Percentiles rank a stretch among this genome's conserved stretches.
Evolutionary conservation across 139 green algal genomes (phyloP).

Genomic region (Diplosphaera chodatii): DNA sequence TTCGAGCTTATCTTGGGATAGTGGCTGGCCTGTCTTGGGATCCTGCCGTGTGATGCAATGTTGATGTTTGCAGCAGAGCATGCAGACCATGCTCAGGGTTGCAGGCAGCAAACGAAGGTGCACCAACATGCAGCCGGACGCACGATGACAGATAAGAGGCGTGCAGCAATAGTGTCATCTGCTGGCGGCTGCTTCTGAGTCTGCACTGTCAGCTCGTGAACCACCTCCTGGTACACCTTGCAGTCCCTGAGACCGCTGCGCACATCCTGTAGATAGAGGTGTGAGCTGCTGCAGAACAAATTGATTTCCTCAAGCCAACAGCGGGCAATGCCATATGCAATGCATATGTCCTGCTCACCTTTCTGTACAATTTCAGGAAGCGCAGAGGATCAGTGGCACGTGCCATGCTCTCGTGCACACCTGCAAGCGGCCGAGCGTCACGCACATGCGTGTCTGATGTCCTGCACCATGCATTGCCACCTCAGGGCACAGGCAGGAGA

Average conservation of each 20-base stretch:
- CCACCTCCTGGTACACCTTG: not conserved
- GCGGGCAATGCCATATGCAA: no score
- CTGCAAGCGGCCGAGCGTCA: no score
- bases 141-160: not conserved
- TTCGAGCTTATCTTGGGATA: constrained; percentile 13
- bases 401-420: not conserved
- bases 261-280: not conserved
- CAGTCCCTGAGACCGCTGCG: not conserved
- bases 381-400: not conserved
- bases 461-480: no score
- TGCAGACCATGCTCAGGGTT: no score
- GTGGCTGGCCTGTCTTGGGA: constrained; percentile 3
- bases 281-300: no score
- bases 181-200: not conserved
- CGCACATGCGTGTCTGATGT: no score
- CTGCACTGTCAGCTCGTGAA: not conserved
- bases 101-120: no score
- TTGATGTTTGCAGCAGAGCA: no score
- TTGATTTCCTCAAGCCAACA: no score
- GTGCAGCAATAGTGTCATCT: not conserved
- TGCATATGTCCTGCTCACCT: not conserved
- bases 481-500: no score
- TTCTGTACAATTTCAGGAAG: not conserved
- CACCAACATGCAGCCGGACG: not conserved
- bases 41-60: no score